These are phyloP conservation scores for Diaporthe longicolla DNA, from an alignment of 2,329 filamentous ascomycete species.

Conservation along the genomic window DNA sequence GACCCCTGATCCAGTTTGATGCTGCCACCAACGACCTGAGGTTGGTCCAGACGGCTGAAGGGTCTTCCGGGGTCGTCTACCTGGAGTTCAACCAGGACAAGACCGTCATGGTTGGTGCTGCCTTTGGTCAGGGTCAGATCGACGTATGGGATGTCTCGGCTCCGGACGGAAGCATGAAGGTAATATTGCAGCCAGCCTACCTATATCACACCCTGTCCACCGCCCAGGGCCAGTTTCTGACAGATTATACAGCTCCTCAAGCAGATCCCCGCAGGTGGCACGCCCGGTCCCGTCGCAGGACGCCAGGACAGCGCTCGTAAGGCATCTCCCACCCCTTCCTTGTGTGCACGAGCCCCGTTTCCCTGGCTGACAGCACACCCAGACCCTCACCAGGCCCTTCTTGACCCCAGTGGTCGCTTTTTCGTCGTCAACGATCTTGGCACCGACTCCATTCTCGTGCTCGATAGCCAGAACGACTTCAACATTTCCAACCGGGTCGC, in stretches of 20 bases:
- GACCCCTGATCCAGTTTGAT: slow-evolving; percentile 50
- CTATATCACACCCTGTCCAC: background rate
- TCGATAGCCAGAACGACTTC: slow-evolving; percentile 60
- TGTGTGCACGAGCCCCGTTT: background rate
- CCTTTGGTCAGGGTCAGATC: slow-evolving; percentile 35
- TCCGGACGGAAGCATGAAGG: slow-evolving; percentile 32
- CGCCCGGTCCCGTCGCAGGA: slow-evolving; percentile 45
- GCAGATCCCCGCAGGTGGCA: slow-evolving; percentile 46
- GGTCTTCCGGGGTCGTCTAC: slow-evolving; percentile 61
- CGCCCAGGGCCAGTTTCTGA: background rate
- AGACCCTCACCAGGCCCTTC: slow-evolving; percentile 62
- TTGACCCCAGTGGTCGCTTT: slow-evolving; percentile 64
- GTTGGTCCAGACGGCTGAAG: slow-evolving; percentile 50
- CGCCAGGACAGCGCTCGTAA: slow-evolving; percentile 48
- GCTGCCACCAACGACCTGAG: slow-evolving; percentile 49
- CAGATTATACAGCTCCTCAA: slow-evolving; percentile 22
- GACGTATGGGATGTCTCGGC: slow-evolving; percentile 42
- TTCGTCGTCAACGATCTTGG: slow-evolving; percentile 66
- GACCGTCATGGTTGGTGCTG: slow-evolving; percentile 56
- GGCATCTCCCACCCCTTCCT: background rate
- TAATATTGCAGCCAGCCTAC: background rate
- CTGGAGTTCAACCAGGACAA: slow-evolving; percentile 61
- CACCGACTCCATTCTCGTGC: slow-evolving; percentile 61
- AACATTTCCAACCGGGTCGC: slow-evolving; percentile 53
- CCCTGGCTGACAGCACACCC: background rate